These are phyloP conservation scores for Antrodiella citrinella DNA, from an alignment of 768 basidiomycete genomes.

Conservation along the genomic window DNA sequence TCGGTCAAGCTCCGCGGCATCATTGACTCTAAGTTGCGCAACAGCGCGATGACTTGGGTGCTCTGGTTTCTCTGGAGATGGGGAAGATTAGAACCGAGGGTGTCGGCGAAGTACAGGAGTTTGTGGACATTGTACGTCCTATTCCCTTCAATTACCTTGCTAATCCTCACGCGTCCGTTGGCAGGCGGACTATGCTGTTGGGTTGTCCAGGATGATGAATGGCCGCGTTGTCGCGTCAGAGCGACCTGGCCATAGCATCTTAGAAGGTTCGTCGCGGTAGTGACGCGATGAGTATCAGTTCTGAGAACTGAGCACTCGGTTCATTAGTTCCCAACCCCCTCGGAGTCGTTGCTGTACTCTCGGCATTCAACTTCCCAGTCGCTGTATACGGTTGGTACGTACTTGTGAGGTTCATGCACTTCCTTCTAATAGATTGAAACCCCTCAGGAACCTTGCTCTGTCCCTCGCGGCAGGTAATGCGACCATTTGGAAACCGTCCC, in stretches of 20 bases:
- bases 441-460: conserved; percentile 76
- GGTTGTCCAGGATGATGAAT: conserved; percentile 91
- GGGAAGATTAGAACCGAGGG: conserved; percentile 90
- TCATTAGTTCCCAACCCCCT: conserved; percentile 82
- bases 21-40: not conserved
- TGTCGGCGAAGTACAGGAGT: conserved; percentile 89
- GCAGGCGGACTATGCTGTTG: conserved; percentile 92
- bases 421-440: not conserved
- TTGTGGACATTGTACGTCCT: conserved; percentile 79
- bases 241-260: conserved; percentile 82
- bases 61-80: conserved; percentile 82
- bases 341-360: conserved; percentile 60
- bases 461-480: conserved; percentile 88
- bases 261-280: conserved; percentile 52
- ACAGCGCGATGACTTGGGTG: conserved; percentile 72
- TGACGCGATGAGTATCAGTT: not conserved
- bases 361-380: conserved; percentile 95
- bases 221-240: conserved; percentile 84
- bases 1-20: too few species aligned
- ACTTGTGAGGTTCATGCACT: not conserved
- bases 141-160: not conserved
- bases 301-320: not conserved
- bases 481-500: conserved; percentile 93
- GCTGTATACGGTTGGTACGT: conserved; percentile 85
- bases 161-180: not conserved